Evolutionary conservation across 2,329 filamentous ascomycete genomes (phyloP).

Genomic region (Septoria petroselini): DNA sequence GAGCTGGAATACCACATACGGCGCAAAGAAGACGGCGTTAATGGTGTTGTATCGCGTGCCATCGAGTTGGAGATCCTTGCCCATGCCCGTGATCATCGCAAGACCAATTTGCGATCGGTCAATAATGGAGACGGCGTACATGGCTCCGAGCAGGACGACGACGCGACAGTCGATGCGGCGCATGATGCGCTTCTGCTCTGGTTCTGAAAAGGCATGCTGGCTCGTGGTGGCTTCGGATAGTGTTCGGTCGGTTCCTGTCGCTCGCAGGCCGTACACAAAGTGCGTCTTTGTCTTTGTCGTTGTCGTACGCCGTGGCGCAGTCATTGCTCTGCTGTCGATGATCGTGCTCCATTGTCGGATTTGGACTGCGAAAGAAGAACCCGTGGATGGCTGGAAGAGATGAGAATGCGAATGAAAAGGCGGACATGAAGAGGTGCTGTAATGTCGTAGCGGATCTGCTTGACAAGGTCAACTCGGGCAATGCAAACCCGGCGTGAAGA

Average conservation of each 20-base stretch:
- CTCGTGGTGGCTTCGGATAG: not conserved
- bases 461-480: too few relatives aligned
- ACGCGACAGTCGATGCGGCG: slow-evolving; percentile 15
- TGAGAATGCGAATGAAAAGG: slow-evolving; percentile 5
- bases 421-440: slow-evolving; percentile 1
- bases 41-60: slow-evolving; percentile 34
- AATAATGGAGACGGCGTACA: slow-evolving; percentile 12
- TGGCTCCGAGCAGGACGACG: slow-evolving; percentile 7
- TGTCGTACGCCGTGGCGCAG: not conserved
- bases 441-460: too few relatives aligned
- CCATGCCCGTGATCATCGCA: slow-evolving; percentile 30
- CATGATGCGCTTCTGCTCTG: slow-evolving; percentile 11
- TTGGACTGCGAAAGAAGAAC: not conserved
- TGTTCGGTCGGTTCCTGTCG: too few relatives aligned
- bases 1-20: slow-evolving; percentile 42
- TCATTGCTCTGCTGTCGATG: not conserved
- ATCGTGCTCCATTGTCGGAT: not conserved
- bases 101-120: slow-evolving; percentile 29
- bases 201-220: not conserved
- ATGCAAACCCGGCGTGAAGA: too few relatives aligned
- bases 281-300: not conserved
- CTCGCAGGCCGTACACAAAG: too few relatives aligned
- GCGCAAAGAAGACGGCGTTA: slow-evolving; percentile 40
- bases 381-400: slow-evolving; percentile 4
- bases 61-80: slow-evolving; percentile 19